Percentiles rank a stretch among this genome's conserved stretches.
Conservation (phyloP, 2,329 filamentous ascomycete species). For the Curvularia sp. region DNA sequence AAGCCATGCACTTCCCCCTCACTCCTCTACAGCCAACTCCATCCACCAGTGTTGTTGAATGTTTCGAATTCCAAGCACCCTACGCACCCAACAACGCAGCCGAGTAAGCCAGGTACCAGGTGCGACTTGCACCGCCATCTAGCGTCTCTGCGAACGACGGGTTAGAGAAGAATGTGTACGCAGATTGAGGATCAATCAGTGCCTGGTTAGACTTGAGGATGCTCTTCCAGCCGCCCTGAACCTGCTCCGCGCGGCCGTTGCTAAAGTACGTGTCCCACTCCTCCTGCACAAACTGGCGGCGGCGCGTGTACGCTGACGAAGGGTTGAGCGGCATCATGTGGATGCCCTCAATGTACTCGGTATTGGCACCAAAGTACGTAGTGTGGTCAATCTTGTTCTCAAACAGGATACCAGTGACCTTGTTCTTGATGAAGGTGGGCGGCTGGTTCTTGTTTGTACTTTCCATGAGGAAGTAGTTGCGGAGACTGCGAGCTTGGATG, state of each 20-base stretch:
- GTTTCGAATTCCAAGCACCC: neutral
- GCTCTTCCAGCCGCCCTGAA: slow-evolving; percentile 82
- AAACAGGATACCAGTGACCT: slow-evolving; percentile 76
- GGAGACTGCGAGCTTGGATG: slow-evolving; percentile 75
- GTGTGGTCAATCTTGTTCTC: slow-evolving; percentile 97
- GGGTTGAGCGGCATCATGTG: slow-evolving; percentile 85
- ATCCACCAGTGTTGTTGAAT: neutral
- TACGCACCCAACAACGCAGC: slow-evolving; percentile 37
- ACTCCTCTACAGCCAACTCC: neutral
- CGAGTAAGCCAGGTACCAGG: slow-evolving; percentile 50
- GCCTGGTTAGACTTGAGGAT: slow-evolving; percentile 85
- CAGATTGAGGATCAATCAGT: slow-evolving; percentile 72
- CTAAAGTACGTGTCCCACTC: slow-evolving; percentile 75
- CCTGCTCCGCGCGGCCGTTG: slow-evolving; percentile 68
- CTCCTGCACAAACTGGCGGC: slow-evolving; percentile 73
- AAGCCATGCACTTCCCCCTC: neutral
- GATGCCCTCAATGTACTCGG: slow-evolving; percentile 77
- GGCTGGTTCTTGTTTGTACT: slow-evolving; percentile 77
- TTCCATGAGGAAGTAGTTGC: slow-evolving; percentile 84
- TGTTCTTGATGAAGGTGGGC: slow-evolving; percentile 79
- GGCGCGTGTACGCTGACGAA: slow-evolving; percentile 73
- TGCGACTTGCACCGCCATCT: slow-evolving; percentile 75
- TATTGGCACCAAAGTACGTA: slow-evolving; percentile 75
- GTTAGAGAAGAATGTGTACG: slow-evolving; percentile 78
- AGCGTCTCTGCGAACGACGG: slow-evolving; percentile 72